These are phyloP conservation scores for Trichophyton simii DNA, from an alignment of 2,329 filamentous ascomycete species.

Conservation along the genomic window DNA sequence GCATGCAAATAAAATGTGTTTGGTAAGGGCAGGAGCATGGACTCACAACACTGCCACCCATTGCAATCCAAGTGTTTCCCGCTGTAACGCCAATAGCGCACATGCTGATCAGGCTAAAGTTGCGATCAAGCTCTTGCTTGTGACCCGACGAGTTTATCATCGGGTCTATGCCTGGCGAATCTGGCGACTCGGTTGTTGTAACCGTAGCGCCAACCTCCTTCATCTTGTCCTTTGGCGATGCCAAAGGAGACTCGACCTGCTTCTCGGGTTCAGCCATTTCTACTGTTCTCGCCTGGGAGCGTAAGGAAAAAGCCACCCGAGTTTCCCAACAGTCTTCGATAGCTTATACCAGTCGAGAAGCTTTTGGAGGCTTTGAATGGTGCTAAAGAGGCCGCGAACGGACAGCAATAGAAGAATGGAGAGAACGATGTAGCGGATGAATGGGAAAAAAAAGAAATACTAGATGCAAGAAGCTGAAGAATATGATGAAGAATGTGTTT, in stretches of 20 bases:
- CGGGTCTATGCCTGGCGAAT: not conserved
- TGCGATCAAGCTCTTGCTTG: slow-evolving; percentile 49
- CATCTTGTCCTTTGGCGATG: not conserved
- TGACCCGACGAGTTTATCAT: slow-evolving; percentile 51
- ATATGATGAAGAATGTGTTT: not conserved
- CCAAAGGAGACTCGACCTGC: not conserved
- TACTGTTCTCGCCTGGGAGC: not conserved
- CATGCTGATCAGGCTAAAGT: slow-evolving; percentile 49
- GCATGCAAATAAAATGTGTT: not conserved
- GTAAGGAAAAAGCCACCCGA: not conserved
- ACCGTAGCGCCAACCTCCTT: not conserved
- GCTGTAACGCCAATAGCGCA: slow-evolving; percentile 50
- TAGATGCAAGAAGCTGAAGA: not conserved
- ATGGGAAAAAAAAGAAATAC: not conserved
- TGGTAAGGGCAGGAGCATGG: slow-evolving; percentile 29
- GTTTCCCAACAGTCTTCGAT: not conserved
- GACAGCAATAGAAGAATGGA: not conserved
- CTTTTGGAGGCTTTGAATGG: not conserved
- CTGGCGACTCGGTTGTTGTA: not conserved
- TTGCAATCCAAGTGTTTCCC: slow-evolving; percentile 53
- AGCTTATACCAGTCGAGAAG: not conserved
- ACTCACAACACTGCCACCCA: slow-evolving; percentile 49
- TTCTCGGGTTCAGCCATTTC: not conserved
- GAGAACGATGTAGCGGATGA: not conserved
- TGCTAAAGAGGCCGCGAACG: not conserved